phyloP scores from a whole-genome alignment of 768 basidiomycete genomes.

The Lactifluus volemus region DNA sequence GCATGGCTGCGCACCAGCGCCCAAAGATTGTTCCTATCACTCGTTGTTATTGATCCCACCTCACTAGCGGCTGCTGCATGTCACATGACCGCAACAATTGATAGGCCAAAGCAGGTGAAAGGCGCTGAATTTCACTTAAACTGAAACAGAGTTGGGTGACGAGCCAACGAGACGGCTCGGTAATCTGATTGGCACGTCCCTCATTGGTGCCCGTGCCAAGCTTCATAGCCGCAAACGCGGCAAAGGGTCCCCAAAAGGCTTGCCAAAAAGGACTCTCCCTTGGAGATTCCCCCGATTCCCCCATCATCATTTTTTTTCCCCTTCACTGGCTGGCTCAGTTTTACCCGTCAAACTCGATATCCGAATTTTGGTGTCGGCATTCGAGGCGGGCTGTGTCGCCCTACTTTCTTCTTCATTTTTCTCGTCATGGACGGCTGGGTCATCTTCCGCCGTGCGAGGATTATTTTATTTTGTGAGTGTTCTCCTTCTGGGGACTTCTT shows the following conservation, averaged over 20 bases:
- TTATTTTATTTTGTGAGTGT: slow-evolving; percentile 9
- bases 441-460: slow-evolving; percentile 17
- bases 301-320: background rate
- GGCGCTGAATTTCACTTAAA: too few species aligned
- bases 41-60: too few species aligned
- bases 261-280: background rate
- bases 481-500: background rate
- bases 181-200: background rate
- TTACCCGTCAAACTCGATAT: background rate
- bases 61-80: too few species aligned
- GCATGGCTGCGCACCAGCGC: background rate
- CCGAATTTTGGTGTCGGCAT: background rate
- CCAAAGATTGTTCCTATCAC: background rate
- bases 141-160: too few species aligned
- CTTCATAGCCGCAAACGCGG: background rate
- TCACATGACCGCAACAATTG: background rate
- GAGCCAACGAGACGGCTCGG: too few species aligned
- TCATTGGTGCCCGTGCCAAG: background rate
- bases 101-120: too few species aligned
- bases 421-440: slow-evolving; percentile 12
- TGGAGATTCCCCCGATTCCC: background rate
- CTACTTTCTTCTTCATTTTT: background rate
- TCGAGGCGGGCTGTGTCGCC: background rate
- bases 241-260: background rate
- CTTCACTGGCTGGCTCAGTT: slow-evolving; percentile 17